Evolutionary conservation across 768 basidiomycete genomes (phyloP).

Genomic region (Filobasidium wieringae): DNA sequence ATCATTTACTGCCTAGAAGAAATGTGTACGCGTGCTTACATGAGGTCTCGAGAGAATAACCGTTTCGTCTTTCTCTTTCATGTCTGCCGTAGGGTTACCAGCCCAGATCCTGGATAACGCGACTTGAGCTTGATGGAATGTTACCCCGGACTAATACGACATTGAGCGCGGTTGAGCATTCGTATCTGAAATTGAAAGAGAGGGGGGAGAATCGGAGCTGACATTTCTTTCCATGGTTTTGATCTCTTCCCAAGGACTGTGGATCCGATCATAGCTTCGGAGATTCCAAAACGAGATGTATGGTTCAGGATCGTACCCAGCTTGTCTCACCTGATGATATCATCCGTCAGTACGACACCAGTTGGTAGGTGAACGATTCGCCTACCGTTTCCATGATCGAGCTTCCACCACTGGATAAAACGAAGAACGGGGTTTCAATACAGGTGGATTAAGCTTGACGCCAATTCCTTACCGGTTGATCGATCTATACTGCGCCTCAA

Average conservation of each 20-base stretch:
- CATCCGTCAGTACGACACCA: no score
- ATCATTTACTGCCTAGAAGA: background rate
- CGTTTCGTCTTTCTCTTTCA: constrained; percentile 42
- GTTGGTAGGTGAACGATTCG: background rate
- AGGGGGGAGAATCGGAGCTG: constrained; percentile 2
- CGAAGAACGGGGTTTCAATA: constrained; percentile 43
- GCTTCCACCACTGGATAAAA: constrained; percentile 4
- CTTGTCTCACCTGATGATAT: constrained; percentile 18
- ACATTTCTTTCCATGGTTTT: constrained; percentile 53
- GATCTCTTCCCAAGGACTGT: constrained; percentile 47
- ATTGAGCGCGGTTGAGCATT: background rate
- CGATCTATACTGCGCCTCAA: constrained; percentile 60
- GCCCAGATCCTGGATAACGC: constrained; percentile 48
- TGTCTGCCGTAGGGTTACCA: constrained; percentile 40
- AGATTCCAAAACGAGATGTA: constrained; percentile 89
- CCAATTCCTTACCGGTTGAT: constrained; percentile 53
- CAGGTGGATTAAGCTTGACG: background rate
- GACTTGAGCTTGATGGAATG: constrained; percentile 73
- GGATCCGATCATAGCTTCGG: constrained; percentile 79
- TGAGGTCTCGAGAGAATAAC: constrained; percentile 51
- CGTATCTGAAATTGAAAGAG: no score
- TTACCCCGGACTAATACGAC: constrained; percentile 52
- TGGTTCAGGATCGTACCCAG: constrained; percentile 23
- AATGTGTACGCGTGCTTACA: background rate
- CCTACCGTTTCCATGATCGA: constrained; percentile 10